phyloP scores from a whole-genome alignment of 768 basidiomycete species.

The Lenzites betulinus region DNA sequence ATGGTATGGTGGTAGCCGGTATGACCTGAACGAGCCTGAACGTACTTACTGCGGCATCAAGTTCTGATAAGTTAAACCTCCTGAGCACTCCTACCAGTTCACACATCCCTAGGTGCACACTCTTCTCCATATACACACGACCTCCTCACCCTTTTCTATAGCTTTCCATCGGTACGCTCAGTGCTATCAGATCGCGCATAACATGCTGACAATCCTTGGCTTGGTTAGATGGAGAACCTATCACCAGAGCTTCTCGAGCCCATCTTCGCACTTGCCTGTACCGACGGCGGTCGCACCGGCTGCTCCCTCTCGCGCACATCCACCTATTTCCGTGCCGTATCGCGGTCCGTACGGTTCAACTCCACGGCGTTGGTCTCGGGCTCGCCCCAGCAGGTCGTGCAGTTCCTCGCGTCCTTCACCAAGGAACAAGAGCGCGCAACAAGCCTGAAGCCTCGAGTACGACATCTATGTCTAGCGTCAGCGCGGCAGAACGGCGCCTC shows the following conservation, averaged over 20 bases:
- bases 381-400: neutral
- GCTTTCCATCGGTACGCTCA: too few species aligned
- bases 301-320: slow-evolving; percentile 8
- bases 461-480: slow-evolving; percentile 1
- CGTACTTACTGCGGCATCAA: too few species aligned
- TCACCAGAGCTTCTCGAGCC: slow-evolving; percentile 1
- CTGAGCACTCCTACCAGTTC: too few species aligned
- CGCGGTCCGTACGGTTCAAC: neutral
- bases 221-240: neutral
- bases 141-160: too few species aligned
- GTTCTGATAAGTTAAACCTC: too few species aligned
- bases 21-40: too few species aligned
- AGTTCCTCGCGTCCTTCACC: neutral
- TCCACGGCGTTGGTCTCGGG: slow-evolving; percentile 1
- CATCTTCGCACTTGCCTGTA: slow-evolving; percentile 5
- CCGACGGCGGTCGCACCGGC: slow-evolving; percentile 11
- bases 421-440: neutral
- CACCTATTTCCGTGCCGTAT: neutral
- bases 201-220: neutral
- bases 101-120: too few species aligned
- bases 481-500: neutral
- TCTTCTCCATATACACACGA: too few species aligned
- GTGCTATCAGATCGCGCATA: too few species aligned
- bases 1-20: too few species aligned
- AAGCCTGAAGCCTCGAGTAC: neutral